phyloP scores from a whole-genome alignment of 768 basidiomycete genomes.

The Pisolithus marmoratus region DNA sequence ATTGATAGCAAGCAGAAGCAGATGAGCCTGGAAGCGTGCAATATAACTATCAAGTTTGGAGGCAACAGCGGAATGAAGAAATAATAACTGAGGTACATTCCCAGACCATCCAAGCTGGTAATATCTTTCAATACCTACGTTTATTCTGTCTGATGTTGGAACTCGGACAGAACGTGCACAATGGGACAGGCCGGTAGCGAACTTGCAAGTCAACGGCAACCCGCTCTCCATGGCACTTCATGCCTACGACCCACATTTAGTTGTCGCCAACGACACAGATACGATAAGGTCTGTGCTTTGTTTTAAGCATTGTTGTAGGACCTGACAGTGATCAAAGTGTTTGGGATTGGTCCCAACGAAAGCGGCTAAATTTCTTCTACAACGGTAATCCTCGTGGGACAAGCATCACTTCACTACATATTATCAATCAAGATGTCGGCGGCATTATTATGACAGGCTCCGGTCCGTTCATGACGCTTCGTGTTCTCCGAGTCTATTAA shows the following conservation, averaged over 20 bases:
- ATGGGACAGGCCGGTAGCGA: conserved; percentile 73
- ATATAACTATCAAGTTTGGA: conserved; percentile 95
- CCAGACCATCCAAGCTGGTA: conserved; percentile 73
- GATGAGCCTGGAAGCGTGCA: conserved; percentile 93
- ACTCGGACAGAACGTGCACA: conserved; percentile 43
- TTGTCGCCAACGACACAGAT: conserved; percentile 80
- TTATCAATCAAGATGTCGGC: conserved; percentile 94
- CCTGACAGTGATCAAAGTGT: conserved; percentile 46
- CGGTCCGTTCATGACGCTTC: conserved; percentile 40
- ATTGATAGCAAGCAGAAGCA: conserved; percentile 76
- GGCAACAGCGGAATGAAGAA: conserved; percentile 84
- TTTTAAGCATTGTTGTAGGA: not conserved
- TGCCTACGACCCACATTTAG: conserved; percentile 84
- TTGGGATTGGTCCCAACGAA: conserved; percentile 89
- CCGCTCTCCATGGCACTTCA: conserved; percentile 85
- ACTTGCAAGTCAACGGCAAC: conserved; percentile 50
- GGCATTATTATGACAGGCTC: conserved; percentile 86
- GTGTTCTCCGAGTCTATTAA: not conserved
- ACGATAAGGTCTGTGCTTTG: conserved; percentile 62
- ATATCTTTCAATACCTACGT: conserved; percentile 14
- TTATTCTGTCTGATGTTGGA: conserved; percentile 1
- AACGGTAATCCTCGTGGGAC: conserved; percentile 84
- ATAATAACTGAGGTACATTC: conserved; percentile 62
- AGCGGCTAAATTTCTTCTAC: conserved; percentile 74
- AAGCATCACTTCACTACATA: conserved; percentile 80